Evolutionary conservation across 352 stramenopile species (phyloP).

Genomic region (Pythium apleroticum): DNA sequence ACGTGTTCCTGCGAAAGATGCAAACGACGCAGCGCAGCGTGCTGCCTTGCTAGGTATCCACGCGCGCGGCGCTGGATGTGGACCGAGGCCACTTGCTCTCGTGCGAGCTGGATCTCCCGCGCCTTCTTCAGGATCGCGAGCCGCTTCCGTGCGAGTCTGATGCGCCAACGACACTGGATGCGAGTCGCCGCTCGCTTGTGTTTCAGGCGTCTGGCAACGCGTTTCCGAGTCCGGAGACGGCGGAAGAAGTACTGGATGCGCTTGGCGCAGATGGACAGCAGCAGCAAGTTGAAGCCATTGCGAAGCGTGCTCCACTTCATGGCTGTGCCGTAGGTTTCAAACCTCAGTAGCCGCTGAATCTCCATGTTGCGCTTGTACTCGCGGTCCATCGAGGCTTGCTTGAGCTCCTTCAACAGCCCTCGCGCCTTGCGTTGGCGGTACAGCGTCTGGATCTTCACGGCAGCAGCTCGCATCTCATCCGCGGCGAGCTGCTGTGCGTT

Average conservation of each 20-base stretch:
- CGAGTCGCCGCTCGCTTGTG: conserved; percentile 27
- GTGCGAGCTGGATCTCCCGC: conserved; percentile 12
- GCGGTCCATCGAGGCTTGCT: conserved; percentile 39
- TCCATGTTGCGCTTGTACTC: conserved; percentile 41
- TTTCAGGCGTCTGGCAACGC: conserved; percentile 26
- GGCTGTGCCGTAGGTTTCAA: conserved; percentile 51
- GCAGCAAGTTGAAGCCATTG: conserved; percentile 53
- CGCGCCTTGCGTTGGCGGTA: conserved; percentile 41
- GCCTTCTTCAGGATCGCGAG: neutral
- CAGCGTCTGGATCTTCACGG: conserved; percentile 43
- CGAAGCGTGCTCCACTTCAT: conserved; percentile 60
- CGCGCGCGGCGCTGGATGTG: conserved; percentile 20
- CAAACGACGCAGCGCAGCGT: conserved; percentile 16
- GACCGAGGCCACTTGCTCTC: conserved; percentile 15
- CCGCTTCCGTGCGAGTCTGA: neutral
- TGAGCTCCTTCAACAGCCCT: conserved; percentile 35
- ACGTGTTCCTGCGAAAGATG: conserved; percentile 1
- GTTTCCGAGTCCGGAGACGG: conserved; percentile 32
- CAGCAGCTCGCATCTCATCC: conserved; percentile 35
- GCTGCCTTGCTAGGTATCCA: conserved; percentile 23
- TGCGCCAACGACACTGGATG: conserved; percentile 36
- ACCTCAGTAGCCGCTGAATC: conserved; percentile 49
- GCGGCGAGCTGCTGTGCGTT: conserved; percentile 10
- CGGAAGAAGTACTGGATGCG: conserved; percentile 56
- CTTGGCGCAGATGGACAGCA: conserved; percentile 47